phyloP scores from a whole-genome alignment of 495 filamentous ascomycete genomes.

The Aspergillus steynii region DNA sequence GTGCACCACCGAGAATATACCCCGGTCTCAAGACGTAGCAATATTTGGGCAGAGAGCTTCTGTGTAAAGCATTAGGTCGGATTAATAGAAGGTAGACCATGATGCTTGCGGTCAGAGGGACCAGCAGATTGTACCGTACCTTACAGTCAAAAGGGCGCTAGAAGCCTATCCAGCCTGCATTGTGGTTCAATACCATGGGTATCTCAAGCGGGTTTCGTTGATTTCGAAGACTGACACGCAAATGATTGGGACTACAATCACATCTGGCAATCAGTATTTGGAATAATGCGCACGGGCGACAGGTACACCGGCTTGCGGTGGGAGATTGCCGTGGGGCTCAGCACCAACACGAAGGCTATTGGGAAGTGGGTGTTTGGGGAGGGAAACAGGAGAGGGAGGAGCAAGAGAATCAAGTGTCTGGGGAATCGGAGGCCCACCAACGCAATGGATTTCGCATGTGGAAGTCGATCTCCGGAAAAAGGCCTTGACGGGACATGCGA shows the following conservation, averaged over 20 bases:
- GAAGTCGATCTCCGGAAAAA: background rate
- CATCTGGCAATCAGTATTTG: slow-evolving; percentile 21
- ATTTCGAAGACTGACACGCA: slow-evolving; percentile 9
- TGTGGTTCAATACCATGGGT: slow-evolving; percentile 16
- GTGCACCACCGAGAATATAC: background rate
- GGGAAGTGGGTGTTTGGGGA: background rate
- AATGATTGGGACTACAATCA: slow-evolving; percentile 16
- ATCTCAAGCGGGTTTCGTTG: slow-evolving; percentile 7
- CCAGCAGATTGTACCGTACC: slow-evolving; percentile 6
- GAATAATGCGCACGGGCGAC: slow-evolving; percentile 4
- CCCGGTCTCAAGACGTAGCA: background rate
- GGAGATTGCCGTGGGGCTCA: background rate
- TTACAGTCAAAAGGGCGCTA: slow-evolving; percentile 7
- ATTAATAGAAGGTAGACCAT: background rate
- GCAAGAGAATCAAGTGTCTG: slow-evolving; percentile 9
- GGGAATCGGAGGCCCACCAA: slow-evolving; percentile 17
- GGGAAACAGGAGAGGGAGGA: slow-evolving; percentile 3
- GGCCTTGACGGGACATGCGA: background rate
- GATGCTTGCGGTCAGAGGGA: background rate
- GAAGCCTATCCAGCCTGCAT: slow-evolving; percentile 22
- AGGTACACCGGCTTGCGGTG: background rate
- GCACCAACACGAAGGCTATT: background rate
- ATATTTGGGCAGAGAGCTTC: background rate
- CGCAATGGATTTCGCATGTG: slow-evolving; percentile 17
- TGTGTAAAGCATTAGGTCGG: background rate